phyloP scores from a whole-genome alignment of 2,329 filamentous ascomycete species.

The Aspergillus fumigatus region DNA sequence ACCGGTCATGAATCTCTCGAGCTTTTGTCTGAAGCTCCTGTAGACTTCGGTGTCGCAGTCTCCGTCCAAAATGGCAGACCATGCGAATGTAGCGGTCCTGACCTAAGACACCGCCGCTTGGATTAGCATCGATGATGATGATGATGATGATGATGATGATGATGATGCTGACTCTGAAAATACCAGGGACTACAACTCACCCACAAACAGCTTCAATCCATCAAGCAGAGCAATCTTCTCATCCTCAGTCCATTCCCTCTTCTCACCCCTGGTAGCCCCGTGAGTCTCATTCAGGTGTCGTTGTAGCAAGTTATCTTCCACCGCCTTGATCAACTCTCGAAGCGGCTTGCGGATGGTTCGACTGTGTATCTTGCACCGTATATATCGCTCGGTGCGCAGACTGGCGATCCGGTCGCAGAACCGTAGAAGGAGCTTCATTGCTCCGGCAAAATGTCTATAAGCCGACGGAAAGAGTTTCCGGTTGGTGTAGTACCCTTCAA shows the following conservation, averaged over 20 bases:
- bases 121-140: background rate
- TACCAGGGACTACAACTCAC: conserved; percentile 1
- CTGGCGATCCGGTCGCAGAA: conserved; percentile 12
- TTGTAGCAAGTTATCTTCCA: conserved; percentile 2
- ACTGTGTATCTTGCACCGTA: conserved; percentile 5
- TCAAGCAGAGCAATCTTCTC: conserved; percentile 22
- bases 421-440: conserved; percentile 14
- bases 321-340: conserved; percentile 8
- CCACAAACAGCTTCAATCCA: conserved; percentile 21
- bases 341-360: conserved; percentile 7
- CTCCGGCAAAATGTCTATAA: conserved; percentile 13
- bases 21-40: conserved; percentile 17
- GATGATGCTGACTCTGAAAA: background rate
- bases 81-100: conserved; percentile 24
- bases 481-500: conserved; percentile 16
- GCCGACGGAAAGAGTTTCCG: conserved; percentile 9
- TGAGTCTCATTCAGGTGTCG: background rate
- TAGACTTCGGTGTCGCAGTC: conserved; percentile 12
- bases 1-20: conserved; percentile 7
- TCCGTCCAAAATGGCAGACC: conserved; percentile 10
- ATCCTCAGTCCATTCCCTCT: conserved; percentile 17
- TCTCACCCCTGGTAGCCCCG: background rate
- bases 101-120: conserved; percentile 4
- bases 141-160: no score
- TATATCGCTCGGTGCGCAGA: conserved; percentile 4